phyloP scores from a whole-genome alignment of 2,329 filamentous ascomycete genomes.

The Endocalyx cinctus region DNA sequence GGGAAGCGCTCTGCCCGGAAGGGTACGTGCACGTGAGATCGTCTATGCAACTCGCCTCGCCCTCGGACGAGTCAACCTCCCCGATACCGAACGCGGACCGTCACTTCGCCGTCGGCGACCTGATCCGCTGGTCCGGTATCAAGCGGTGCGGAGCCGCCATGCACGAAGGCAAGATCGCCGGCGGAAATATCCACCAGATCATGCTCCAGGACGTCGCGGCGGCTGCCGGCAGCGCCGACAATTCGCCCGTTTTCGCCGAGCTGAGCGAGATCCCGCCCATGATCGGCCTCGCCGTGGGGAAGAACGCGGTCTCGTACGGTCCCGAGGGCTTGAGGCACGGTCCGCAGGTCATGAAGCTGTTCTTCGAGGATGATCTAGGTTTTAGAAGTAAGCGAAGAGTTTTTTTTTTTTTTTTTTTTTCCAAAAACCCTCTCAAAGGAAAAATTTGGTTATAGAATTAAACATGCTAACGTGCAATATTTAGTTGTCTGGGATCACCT shows the following conservation, averaged over 20 bases:
- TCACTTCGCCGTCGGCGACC: slow-evolving; percentile 69
- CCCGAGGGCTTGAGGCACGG: slow-evolving; percentile 55
- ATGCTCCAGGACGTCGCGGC: slow-evolving; percentile 42
- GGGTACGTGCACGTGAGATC: slow-evolving; percentile 61
- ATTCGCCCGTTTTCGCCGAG: slow-evolving; percentile 40
- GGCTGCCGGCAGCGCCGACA: slow-evolving; percentile 13
- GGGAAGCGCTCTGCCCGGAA: slow-evolving; percentile 53
- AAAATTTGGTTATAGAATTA: too few species aligned
- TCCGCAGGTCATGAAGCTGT: slow-evolving; percentile 56
- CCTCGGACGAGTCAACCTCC: not conserved
- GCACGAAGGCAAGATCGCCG: slow-evolving; percentile 64
- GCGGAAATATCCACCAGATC: slow-evolving; percentile 62
- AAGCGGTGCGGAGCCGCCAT: slow-evolving; percentile 75
- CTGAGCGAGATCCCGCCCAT: slow-evolving; percentile 55
- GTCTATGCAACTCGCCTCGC: slow-evolving; percentile 41
- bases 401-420: not conserved
- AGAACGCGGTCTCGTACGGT: slow-evolving; percentile 61
- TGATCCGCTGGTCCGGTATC: slow-evolving; percentile 69
- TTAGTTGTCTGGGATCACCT: slow-evolving; percentile 28
- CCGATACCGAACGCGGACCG: slow-evolving; percentile 49
- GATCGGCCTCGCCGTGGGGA: slow-evolving; percentile 69
- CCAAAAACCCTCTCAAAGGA: too few species aligned
- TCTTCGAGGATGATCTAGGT: slow-evolving; percentile 66
- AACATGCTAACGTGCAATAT: too few species aligned
- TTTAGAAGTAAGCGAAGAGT: slow-evolving; percentile 49